Evolutionary conservation across 176 grass and related monocot species (phyloP).

Genomic region (Oryza glaberrima): DNA sequence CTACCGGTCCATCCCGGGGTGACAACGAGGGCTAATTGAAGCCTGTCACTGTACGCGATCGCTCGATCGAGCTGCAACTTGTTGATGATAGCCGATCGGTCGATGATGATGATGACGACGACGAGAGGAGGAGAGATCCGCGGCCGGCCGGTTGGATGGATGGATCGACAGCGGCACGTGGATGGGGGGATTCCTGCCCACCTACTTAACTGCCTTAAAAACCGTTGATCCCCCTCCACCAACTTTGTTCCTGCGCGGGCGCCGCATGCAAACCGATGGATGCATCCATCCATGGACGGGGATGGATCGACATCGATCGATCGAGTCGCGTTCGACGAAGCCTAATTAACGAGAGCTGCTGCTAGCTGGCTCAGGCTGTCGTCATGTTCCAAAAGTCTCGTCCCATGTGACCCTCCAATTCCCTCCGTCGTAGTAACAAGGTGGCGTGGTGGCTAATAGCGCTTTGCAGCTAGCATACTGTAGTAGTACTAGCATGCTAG

Average conservation of each 20-base stretch:
- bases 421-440: constrained; percentile 2
- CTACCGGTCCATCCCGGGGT: too few species aligned
- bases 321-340: background rate
- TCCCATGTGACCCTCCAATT: constrained; percentile 66
- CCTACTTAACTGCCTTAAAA: constrained; percentile 50
- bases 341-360: background rate
- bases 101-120: background rate
- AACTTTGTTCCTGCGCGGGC: background rate
- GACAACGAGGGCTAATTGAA: background rate
- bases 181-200: constrained; percentile 51
- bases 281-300: background rate
- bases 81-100: background rate
- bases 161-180: constrained; percentile 57
- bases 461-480: background rate
- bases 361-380: constrained; percentile 66
- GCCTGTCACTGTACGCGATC: background rate
- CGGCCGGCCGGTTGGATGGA: background rate
- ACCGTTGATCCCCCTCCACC: constrained; percentile 25
- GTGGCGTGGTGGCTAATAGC: background rate
- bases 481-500: background rate
- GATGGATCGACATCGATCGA: background rate
- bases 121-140: constrained; percentile 23
- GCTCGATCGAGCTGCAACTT: background rate
- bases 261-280: background rate
- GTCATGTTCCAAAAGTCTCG: constrained; percentile 69